Evolutionary conservation across 1,284 basidiomycete genomes (phyloP).

Genomic region (Trametes sp.): DNA sequence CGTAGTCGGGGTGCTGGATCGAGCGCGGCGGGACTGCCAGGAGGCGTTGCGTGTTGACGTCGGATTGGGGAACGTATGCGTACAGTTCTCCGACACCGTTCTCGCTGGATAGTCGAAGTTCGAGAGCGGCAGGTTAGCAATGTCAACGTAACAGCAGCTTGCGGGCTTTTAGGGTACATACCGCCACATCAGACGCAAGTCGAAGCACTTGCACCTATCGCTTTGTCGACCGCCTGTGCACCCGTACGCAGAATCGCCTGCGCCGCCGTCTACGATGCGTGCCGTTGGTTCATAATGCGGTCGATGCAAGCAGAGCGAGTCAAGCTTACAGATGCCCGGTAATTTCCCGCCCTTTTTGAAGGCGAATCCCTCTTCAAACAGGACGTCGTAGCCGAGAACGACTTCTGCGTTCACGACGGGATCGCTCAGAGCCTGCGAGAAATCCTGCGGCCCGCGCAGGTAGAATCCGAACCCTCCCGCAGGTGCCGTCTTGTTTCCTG

Average conservation of each 20-base stretch:
- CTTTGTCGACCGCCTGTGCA: slow-evolving; percentile 67
- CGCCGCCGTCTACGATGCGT: slow-evolving; percentile 55
- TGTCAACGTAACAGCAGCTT: too few species aligned
- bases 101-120: slow-evolving; percentile 39
- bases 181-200: slow-evolving; percentile 73
- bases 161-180: slow-evolving; percentile 33
- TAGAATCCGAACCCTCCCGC: slow-evolving; percentile 72
- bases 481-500: slow-evolving; percentile 46
- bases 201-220: slow-evolving; percentile 64
- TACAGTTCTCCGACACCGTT: slow-evolving; percentile 62
- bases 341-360: slow-evolving; percentile 72
- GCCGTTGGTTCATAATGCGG: not conserved
- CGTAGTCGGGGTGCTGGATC: slow-evolving; percentile 60
- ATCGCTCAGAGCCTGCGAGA: slow-evolving; percentile 44
- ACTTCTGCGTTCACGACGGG: slow-evolving; percentile 51
- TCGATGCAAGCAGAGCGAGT: not conserved
- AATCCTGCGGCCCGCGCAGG: slow-evolving; percentile 54
- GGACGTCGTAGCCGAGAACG: slow-evolving; percentile 63
- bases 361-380: slow-evolving; percentile 63
- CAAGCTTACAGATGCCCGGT: slow-evolving; percentile 63
- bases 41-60: slow-evolving; percentile 51
- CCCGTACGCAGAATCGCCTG: slow-evolving; percentile 60
- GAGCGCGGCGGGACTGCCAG: slow-evolving; percentile 58
- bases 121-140: not conserved
- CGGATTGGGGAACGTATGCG: slow-evolving; percentile 60